These are phyloP conservation scores for Tylopilus sp. DNA, from an alignment of 768 basidiomycete species.

Conservation along the genomic window DNA sequence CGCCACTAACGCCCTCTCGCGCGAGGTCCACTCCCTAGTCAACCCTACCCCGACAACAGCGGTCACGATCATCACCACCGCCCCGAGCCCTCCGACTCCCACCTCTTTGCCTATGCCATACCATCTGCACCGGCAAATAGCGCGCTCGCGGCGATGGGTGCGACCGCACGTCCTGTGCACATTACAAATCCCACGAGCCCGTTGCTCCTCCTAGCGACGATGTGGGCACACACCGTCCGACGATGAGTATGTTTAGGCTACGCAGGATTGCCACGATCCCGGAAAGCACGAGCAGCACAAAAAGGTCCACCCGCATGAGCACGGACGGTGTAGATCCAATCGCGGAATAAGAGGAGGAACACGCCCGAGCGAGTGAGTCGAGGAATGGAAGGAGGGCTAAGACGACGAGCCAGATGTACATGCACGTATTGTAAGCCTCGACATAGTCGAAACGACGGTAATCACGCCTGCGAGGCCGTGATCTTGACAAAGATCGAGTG, in stretches of 20 bases:
- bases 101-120: slow-evolving; percentile 3
- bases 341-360: neutral
- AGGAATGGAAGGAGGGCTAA: neutral
- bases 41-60: slow-evolving; percentile 10
- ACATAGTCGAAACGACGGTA: neutral
- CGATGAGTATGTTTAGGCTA: slow-evolving; percentile 60
- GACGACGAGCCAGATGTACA: neutral
- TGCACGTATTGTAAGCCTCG: neutral
- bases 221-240: slow-evolving; percentile 30
- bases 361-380: neutral
- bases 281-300: slow-evolving; percentile 38
- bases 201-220: slow-evolving; percentile 31
- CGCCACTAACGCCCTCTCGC: too few species aligned
- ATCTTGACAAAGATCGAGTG: too few species aligned
- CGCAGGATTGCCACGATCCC: slow-evolving; percentile 8
- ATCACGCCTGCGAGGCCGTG: neutral
- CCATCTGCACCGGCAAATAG: slow-evolving; percentile 18
- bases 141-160: slow-evolving; percentile 49
- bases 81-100: slow-evolving; percentile 11
- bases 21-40: slow-evolving; percentile 2
- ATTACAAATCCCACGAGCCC: slow-evolving; percentile 56
- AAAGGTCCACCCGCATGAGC: slow-evolving; percentile 29
- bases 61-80: slow-evolving; percentile 8
- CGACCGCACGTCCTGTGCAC: slow-evolving; percentile 51
- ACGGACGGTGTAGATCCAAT: slow-evolving; percentile 1